Evolutionary conservation across 2,329 filamentous ascomycete genomes (phyloP).

Genomic region (Colletotrichum somersetense): DNA sequence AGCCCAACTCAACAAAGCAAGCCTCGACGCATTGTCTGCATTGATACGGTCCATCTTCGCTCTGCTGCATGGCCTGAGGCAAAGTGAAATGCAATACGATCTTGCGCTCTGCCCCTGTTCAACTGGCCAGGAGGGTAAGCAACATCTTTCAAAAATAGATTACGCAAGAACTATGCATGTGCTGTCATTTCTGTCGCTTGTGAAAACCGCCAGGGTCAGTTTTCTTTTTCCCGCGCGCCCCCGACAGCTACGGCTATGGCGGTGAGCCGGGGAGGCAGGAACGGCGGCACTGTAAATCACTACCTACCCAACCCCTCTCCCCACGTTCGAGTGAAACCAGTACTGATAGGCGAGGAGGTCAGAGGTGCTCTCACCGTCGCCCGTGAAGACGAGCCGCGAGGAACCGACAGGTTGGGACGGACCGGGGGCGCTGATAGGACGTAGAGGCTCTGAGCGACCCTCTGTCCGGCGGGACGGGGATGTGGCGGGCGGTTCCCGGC

Average conservation of each 20-base stretch:
- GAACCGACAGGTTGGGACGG: constrained; percentile 29
- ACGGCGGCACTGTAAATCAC: background rate
- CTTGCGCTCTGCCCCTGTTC: background rate
- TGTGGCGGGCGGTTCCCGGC: constrained; percentile 25
- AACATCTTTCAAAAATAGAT: background rate
- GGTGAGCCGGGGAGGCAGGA: constrained; percentile 17
- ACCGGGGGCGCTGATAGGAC: constrained; percentile 9
- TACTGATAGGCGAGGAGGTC: constrained; percentile 22
- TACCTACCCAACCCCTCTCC: constrained; percentile 1
- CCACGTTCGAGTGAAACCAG: background rate
- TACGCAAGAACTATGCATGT: background rate
- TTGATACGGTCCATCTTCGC: background rate
- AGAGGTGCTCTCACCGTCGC: background rate
- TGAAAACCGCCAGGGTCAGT: background rate
- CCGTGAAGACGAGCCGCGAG: constrained; percentile 22
- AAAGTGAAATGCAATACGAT: background rate
- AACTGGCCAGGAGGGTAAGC: background rate
- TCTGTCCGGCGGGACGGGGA: constrained; percentile 12
- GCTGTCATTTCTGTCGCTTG: background rate
- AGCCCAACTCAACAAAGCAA: background rate
- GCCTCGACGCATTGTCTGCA: background rate
- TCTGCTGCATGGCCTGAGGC: too few species aligned
- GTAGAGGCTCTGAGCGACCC: background rate
- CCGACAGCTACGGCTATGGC: background rate
- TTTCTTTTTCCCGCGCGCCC: constrained; percentile 10